phyloP scores from a whole-genome alignment of 2,329 filamentous ascomycete species.

The Elsinoe necatrix region DNA sequence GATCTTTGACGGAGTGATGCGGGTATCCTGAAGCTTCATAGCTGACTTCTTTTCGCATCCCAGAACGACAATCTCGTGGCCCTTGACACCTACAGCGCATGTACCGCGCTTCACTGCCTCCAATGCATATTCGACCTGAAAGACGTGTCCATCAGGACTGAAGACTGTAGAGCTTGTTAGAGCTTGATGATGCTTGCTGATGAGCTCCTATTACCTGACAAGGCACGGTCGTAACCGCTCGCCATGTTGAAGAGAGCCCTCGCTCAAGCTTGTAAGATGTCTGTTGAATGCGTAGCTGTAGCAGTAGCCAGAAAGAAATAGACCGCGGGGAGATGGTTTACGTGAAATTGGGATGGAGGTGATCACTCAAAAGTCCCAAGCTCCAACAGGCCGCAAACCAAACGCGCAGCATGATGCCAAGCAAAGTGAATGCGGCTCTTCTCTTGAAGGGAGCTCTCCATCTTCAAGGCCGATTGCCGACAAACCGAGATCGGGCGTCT shows the following conservation, averaged over 20 bases:
- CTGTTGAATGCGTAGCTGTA: not conserved
- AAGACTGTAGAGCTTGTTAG: constrained; percentile 55
- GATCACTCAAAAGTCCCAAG: not conserved
- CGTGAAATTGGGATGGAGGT: not conserved
- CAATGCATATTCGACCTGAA: constrained; percentile 98
- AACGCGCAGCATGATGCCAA: not conserved
- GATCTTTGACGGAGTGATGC: constrained; percentile 98
- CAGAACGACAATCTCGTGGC: constrained; percentile 84
- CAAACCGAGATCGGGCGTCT: constrained; percentile 1
- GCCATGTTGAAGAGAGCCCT: constrained; percentile 51
- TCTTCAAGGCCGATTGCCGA: not conserved
- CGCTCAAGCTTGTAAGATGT: not conserved
- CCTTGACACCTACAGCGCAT: constrained; percentile 96
- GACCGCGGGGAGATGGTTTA: not conserved
- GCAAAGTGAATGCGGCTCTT: not conserved
- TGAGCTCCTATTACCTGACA: constrained; percentile 23
- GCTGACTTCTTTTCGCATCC: constrained; percentile 98
- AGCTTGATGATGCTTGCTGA: constrained; percentile 35
- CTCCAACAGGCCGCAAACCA: not conserved
- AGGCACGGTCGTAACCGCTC: constrained; percentile 91
- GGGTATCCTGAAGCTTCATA: constrained; percentile 98
- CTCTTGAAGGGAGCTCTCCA: not conserved
- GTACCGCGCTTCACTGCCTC: constrained; percentile 99
- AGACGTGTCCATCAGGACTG: constrained; percentile 98
- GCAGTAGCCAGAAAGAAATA: not conserved